Evolutionary conservation across 140 eudicot species (phyloP).

Genomic region (Senecio squalidus): DNA sequence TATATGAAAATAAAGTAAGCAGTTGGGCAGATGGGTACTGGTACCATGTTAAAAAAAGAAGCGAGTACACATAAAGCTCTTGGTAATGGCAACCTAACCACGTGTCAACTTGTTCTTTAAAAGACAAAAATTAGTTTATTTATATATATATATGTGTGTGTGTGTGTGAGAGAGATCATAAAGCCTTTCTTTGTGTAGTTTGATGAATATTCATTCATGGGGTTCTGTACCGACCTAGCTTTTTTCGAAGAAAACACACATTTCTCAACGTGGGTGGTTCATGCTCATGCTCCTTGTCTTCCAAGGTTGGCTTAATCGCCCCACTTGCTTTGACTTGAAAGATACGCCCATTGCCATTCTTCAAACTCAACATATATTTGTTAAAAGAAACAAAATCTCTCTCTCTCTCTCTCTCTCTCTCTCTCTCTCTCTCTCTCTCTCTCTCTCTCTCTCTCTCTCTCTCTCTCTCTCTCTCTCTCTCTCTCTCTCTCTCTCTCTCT

Average conservation of each 20-base stretch:
- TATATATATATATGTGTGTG: neutral
- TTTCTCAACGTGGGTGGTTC: slow-evolving; percentile 32
- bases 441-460: too few relatives aligned
- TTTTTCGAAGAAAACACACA: slow-evolving; percentile 14
- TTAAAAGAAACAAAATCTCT: too few relatives aligned
- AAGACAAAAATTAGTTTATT: slow-evolving; percentile 19
- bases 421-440: too few relatives aligned
- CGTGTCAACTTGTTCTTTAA: neutral
- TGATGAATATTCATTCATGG: slow-evolving; percentile 18
- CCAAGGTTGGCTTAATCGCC: slow-evolving; percentile 12
- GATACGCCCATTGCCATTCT: slow-evolving; percentile 8
- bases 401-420: too few relatives aligned
- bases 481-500: too few relatives aligned
- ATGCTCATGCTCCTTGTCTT: slow-evolving; percentile 25
- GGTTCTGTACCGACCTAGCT: slow-evolving; percentile 3
- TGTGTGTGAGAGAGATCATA: slow-evolving; percentile 1
- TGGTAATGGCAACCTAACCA: neutral
- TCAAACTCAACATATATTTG: too few relatives aligned
- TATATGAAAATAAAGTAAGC: too few relatives aligned
- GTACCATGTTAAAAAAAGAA: too few relatives aligned
- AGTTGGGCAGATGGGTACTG: too few relatives aligned
- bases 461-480: too few relatives aligned
- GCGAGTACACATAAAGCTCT: too few relatives aligned
- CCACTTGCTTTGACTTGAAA: slow-evolving; percentile 33
- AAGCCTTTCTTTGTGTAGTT: slow-evolving; percentile 24